phyloP scores from a whole-genome alignment of 768 basidiomycete genomes.

The Tylopilus subfusipes region DNA sequence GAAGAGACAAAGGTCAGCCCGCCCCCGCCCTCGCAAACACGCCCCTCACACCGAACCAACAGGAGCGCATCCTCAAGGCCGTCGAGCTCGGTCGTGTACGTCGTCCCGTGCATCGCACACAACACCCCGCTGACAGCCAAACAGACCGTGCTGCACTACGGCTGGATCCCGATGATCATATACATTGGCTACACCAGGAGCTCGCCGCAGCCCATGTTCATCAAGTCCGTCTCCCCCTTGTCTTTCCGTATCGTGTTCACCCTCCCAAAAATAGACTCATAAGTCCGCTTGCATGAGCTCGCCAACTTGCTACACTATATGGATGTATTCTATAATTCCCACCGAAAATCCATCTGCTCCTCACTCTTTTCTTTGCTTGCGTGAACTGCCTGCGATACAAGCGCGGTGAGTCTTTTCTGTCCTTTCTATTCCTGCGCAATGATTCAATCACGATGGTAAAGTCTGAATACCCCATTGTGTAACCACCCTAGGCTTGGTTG shows the following conservation, averaged over 20 bases:
- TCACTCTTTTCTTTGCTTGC: neutral
- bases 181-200: constrained; percentile 92
- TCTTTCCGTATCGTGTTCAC: neutral
- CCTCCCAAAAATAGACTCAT: constrained; percentile 65
- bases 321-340: constrained; percentile 29
- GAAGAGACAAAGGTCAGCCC: constrained; percentile 80
- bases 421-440: constrained; percentile 6
- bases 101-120: constrained; percentile 9
- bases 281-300: constrained; percentile 80
- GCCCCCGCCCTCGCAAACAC: neutral
- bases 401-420: constrained; percentile 29
- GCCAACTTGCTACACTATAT: constrained; percentile 15
- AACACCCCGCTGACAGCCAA: constrained; percentile 1
- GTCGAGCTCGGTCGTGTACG: constrained; percentile 80
- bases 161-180: constrained; percentile 96
- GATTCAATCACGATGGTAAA: constrained; percentile 63
- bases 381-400: neutral
- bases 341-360: constrained; percentile 11
- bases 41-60: neutral
- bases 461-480: constrained; percentile 36
- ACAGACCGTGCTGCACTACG: constrained; percentile 88
- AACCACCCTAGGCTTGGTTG: constrained; percentile 54
- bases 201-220: constrained; percentile 91
- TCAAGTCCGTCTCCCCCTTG: constrained; percentile 68
- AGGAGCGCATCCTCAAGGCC: constrained; percentile 79